phyloP scores from a whole-genome alignment of 2,329 filamentous ascomycete species.

The Epichloe scottii region DNA sequence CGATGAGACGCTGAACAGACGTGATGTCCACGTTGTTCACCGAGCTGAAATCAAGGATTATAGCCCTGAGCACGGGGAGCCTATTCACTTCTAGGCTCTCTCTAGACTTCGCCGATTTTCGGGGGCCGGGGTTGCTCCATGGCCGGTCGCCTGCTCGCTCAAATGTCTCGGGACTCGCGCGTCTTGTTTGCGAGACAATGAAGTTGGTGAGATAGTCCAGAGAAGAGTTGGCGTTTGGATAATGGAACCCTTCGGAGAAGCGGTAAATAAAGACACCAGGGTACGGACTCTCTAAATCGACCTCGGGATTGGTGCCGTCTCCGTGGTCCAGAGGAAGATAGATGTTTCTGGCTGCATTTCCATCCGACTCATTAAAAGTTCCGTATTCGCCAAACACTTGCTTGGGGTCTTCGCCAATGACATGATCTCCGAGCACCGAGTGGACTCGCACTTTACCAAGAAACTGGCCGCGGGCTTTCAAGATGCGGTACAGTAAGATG shows the following conservation, averaged over 20 bases:
- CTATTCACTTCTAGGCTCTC: constrained; percentile 18
- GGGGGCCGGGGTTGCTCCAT: constrained; percentile 85
- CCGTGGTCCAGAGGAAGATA: constrained; percentile 77
- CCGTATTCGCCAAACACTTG: constrained; percentile 40
- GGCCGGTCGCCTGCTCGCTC: constrained; percentile 62
- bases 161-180: constrained; percentile 60
- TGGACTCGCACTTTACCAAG: constrained; percentile 58
- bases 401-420: constrained; percentile 48
- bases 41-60: constrained; percentile 86
- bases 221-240: constrained; percentile 83
- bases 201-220: constrained; percentile 63
- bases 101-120: constrained; percentile 30
- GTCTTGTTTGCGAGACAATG: constrained; percentile 59
- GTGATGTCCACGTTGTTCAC: constrained; percentile 94
- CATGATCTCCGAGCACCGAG: constrained; percentile 66
- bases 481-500: constrained; percentile 69
- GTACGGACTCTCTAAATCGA: constrained; percentile 69
- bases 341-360: constrained; percentile 54
- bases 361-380: constrained; percentile 34
- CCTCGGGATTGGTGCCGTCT: constrained; percentile 82
- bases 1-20: constrained; percentile 82
- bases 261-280: constrained; percentile 94
- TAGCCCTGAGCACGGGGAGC: constrained; percentile 65
- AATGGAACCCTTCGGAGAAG: constrained; percentile 91
- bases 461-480: constrained; percentile 73